Evolutionary conservation across 2,329 filamentous ascomycete genomes (phyloP), one percentile per base, ranked within the genome.

Genomic region (Phialocephala subalpina): DNA sequence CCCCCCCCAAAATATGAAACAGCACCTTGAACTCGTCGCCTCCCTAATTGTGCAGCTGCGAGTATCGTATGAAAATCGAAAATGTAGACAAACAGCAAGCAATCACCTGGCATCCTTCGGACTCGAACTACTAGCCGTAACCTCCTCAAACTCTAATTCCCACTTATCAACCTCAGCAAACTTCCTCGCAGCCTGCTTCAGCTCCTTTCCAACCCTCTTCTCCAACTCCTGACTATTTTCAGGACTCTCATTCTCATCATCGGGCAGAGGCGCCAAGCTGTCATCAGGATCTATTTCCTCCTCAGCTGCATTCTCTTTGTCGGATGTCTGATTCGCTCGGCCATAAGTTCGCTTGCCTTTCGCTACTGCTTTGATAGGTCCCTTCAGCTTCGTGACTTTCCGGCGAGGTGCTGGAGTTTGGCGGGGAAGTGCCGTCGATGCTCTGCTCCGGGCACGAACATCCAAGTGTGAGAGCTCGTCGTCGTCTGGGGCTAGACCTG

Each of bases 111-210:
- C 85, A 70, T 82, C 81, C 42, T 78, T 77, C 1, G 86, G 85
- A 22, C 86, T 87, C 40, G 69, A 72, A 65, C 83, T 85, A 67
- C 82, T 82, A 76, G 85, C 83, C 25, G 82, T 83, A 58, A 88
- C 82, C 70, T 89, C 87, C 79, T 92, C 89, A 77, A 86, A 92
- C 59, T 88, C 87, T 67, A 92, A 78, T 78, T 89, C 83, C 88
- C 88, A 92, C 77, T 84, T 81, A 75, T 92, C 89, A 47, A 92
- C 89, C 77, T 91, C 89, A 75, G 86, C 83, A 72, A 92, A 92
- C 77, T 91, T 91, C 74, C 81, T 83, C 11, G 82, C 82, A 47
- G 87, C 86, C 58, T 82, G 80, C 77, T 86, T 86, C 67, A 92
- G 79, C 80, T 77, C 75, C 58, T 73, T 73, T 7, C 83, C 79